Base-by-base conservation (phyloP, 345 rosid genomes). In the Clausena lansium region DNA sequence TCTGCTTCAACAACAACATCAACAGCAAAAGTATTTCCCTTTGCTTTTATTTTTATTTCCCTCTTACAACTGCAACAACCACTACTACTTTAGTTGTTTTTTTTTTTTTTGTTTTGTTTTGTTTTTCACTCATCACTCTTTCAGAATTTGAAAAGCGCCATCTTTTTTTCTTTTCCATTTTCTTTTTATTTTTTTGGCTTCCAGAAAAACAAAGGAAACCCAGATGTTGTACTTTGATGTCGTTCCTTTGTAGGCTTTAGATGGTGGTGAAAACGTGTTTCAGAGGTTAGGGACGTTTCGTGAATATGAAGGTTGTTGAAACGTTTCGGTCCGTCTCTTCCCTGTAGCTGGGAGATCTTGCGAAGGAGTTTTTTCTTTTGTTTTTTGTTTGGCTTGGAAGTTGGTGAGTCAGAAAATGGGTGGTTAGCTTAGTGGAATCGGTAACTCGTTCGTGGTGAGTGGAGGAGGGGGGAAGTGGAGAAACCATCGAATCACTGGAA, bases 351-450 rank as follows among this genome's bases (percentile, higher is more conserved):
- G 70, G 79, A 71, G 81, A 68, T 82, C 86, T 73, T 20, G 61
- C 24, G 19, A 20, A 22, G 8, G 5, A 14, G 73, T 47, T 54
- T 81, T 38, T 32, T 14, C 3, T 52, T 72, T 65, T 24, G 20
- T 47, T 60, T 64, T 70, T 65, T 74, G 76, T 64, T 13, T 81
- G 50, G 54, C 2, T 62, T 41, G 17, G 57, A 61, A 38, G 68
- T 5, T 75, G 36, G 32, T 78, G 81, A 78, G 47, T 77, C 71
- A 24, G 72, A 47, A 45, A 27, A 74, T 61, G 77, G 45, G 33
- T 35, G 61, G 60, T 65, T 79, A 82, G 78, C 82, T 82, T 79
- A 82, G 76, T 80, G 62, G 76, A 80, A 70, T 69, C 80, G 83
- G 67, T 79, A 64, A 58, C 62, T 78, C 35, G 76, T n/a, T 76